These are phyloP conservation scores for Penicillium coprophilum DNA, from an alignment of 495 filamentous ascomycete genomes.

Conservation along the genomic window DNA sequence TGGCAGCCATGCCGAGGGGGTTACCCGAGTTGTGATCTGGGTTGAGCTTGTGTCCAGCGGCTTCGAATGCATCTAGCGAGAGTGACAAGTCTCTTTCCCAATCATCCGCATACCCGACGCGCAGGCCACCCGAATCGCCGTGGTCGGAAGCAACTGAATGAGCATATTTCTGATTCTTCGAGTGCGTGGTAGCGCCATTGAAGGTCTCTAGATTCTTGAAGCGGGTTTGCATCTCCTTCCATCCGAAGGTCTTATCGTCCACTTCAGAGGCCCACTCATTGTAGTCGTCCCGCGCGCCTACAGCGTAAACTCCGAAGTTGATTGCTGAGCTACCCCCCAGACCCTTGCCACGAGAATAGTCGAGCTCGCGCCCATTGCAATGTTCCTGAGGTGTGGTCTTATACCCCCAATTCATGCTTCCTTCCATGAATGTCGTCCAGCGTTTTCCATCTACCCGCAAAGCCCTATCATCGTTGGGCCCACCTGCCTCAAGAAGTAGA, in stretches of 20 bases:
- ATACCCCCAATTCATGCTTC: slow-evolving; percentile 58
- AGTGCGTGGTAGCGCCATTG: slow-evolving; percentile 37
- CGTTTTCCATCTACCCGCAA: slow-evolving; percentile 53
- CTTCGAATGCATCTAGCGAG: slow-evolving; percentile 43
- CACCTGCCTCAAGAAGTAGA: slow-evolving; percentile 60
- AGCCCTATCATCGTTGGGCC: slow-evolving; percentile 44
- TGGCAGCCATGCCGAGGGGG: slow-evolving; percentile 55
- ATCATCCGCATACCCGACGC: slow-evolving; percentile 46
- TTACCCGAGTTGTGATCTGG: slow-evolving; percentile 61
- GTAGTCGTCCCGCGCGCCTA: slow-evolving; percentile 61
- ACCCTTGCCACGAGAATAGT: slow-evolving; percentile 58
- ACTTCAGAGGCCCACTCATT: slow-evolving; percentile 51
- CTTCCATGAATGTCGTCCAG: slow-evolving; percentile 49
- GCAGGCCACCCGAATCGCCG: slow-evolving; percentile 48
- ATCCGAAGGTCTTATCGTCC: slow-evolving; percentile 48
- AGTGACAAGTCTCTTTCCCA: slow-evolving; percentile 52
- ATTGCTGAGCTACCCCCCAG: slow-evolving; percentile 62
- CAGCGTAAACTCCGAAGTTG: slow-evolving; percentile 61
- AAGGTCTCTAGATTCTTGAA: slow-evolving; percentile 57
- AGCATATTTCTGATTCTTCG: slow-evolving; percentile 39
- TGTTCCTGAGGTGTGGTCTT: slow-evolving; percentile 56
- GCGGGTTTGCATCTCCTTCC: slow-evolving; percentile 47
- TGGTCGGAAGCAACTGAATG: slow-evolving; percentile 40
- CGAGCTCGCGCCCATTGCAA: slow-evolving; percentile 50
- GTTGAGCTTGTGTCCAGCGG: slow-evolving; percentile 50